Evolutionary conservation across 2,329 filamentous ascomycete genomes (phyloP).

Genomic region (Aspergillus caelatus): DNA sequence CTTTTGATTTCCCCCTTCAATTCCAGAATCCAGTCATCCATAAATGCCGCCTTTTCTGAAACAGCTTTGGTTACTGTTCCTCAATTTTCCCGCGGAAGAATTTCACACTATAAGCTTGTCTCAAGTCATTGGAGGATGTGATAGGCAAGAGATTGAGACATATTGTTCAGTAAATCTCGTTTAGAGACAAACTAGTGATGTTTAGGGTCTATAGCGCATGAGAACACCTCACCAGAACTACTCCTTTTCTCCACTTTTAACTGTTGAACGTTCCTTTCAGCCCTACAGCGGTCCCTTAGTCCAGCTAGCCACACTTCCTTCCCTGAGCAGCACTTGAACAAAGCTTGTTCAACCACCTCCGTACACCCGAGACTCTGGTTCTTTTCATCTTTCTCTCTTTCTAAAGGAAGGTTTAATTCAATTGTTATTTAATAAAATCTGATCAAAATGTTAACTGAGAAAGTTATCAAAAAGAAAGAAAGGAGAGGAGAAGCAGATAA

Average conservation of each 20-base stretch:
- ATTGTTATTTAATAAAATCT: not conserved
- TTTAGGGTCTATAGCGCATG: not conserved
- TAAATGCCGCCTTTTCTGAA: not conserved
- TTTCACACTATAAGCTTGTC: not conserved
- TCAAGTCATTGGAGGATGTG: not conserved
- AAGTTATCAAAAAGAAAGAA: not conserved
- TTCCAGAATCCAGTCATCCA: not conserved
- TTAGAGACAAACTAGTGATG: not conserved
- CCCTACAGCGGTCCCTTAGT: not conserved
- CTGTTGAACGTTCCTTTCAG: constrained; percentile 6
- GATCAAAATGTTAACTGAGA: not conserved
- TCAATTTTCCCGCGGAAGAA: not conserved
- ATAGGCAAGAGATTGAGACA: constrained; percentile 1
- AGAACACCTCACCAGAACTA: constrained; percentile 1
- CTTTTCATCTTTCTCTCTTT: not conserved
- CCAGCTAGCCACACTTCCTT: constrained; percentile 1
- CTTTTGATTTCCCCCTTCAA: not conserved
- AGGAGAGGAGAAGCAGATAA: not conserved
- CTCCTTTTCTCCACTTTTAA: constrained; percentile 1
- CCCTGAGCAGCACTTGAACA: not conserved
- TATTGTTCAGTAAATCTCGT: not conserved
- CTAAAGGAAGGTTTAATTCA: not conserved
- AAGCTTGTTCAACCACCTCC: not conserved
- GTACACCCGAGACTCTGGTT: not conserved
- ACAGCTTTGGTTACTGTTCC: not conserved